A percentile compares a stretch with the other conserved stretches of the same genome.
Conservation (phyloP, 2,329 filamentous ascomycete genomes). For the Cladophialophora psammophila region DNA sequence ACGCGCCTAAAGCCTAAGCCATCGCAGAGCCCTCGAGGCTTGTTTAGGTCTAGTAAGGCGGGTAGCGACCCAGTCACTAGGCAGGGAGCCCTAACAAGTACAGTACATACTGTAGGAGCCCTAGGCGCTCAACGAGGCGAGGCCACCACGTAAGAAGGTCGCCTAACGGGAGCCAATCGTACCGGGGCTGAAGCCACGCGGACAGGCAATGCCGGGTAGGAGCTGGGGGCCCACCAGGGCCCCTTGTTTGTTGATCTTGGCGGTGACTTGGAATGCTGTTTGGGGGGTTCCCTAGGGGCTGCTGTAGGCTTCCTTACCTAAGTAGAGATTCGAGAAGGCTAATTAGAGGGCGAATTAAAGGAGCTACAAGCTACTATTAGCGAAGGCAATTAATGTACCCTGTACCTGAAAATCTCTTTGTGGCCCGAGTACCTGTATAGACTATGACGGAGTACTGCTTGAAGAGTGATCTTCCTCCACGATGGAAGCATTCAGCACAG, state of each 20-base stretch:
- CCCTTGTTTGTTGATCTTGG: slow-evolving; percentile 5
- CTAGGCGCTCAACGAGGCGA: not conserved
- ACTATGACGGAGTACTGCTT: not conserved
- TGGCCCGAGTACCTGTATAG: not conserved
- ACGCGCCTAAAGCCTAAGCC: not conserved
- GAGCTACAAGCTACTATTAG: not conserved
- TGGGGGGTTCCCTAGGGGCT: not conserved
- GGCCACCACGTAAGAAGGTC: not conserved
- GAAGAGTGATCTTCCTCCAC: not conserved
- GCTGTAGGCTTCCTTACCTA: not conserved
- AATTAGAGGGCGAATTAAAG: not conserved
- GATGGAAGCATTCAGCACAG: too few relatives aligned
- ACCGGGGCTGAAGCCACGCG: not conserved
- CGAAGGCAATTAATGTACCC: not conserved
- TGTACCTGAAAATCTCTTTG: not conserved
- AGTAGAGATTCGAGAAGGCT: not conserved
- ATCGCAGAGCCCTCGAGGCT: not conserved
- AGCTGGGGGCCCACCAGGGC: not conserved
- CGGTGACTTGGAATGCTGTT: slow-evolving; percentile 4
- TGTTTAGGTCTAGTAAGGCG: slow-evolving; percentile 11
- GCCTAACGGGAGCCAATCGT: not conserved
- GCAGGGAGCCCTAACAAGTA: not conserved
- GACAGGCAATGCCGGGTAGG: not conserved
- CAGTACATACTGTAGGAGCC: not conserved
- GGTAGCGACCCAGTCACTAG: slow-evolving; percentile 14